Evolutionary conservation across 768 basidiomycete genomes (phyloP), one percentile per base, ranked within the genome.

Genomic region (Leccinum incarnatum): DNA sequence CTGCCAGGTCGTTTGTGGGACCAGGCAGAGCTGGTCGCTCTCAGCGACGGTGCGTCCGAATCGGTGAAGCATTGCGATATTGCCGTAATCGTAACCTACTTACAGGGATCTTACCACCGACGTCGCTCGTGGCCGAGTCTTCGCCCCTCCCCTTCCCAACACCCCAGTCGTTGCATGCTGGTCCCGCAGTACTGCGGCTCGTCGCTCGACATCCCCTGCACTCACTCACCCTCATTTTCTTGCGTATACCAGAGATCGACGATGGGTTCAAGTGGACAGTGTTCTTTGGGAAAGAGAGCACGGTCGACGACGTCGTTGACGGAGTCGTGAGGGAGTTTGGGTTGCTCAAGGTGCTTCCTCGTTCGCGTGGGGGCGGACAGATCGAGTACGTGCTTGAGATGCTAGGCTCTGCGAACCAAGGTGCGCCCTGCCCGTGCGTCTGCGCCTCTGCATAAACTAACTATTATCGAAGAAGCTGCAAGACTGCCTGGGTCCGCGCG

Each of bases 341-440:
- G 2, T 72, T 94, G 23, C 73, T 83, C n/a, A 88, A 81, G 68
- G 75, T 77, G 5, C 71, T 89, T 27, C 84, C 87, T 17, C 77
- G 88, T 15, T 83, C 86, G 2, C 90, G 90, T 48, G 85, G 83
- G 19, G 88, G 86, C 4, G 69, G 64, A 32, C 76, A 72, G 37
- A 62, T 95, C 55, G 86, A 89, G 55, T 94, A 93, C 74, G 81
- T 83, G 1, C 64, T 93, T 15, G 89, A 93, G 70, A 85, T 89
- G 66, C 79, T 36, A 14, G 34, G 83, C 64, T 70, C 32, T 47
- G 79, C 75, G n/a, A 71, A 75, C 27, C 71, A 72, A 37, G 82
- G 89, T 91, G 68, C 66, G 85, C 62, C 14, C 32, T 11, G 11
- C 42, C 4, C 1, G 17, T 32, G 50, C 48, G 36, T 32, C 7